Base-by-base conservation (phyloP, 495 filamentous ascomycete genomes). In the Neurospora tetrasperma region DNA sequence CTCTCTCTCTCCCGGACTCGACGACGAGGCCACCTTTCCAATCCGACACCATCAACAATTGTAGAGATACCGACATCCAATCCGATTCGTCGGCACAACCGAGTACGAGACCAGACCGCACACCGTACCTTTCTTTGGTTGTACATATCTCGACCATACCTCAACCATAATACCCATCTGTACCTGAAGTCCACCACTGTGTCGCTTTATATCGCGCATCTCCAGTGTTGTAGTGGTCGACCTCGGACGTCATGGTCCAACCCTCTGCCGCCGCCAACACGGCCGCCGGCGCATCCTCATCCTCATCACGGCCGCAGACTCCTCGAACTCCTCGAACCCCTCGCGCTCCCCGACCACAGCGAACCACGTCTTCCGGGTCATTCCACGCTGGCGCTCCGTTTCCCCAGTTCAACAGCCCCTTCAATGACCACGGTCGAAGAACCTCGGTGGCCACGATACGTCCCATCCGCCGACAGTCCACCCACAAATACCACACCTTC, bases 401-500 rank as follows among this genome's bases (percentile, higher is more conserved):
- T 9, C 83, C 83, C 39, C 75, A 78, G 43, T 76, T 77, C 44
- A 66, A 35, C 27, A 76, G 71, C 31, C 74, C 78, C 0, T 78
- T 77, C 74, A 62, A 74, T 31, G 78, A 77, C 43, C 72, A n/a
- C 54, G 1, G 6, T 35, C 54, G 76, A 42, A 71, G 71, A 40
- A 70, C 74, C 39, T 71, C 80, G 16, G 76, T 72, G 23, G 72
- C 72, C 11, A 69, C 20, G 35, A 59, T 69, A 46, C 71, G 44
- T 1, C 71, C 72, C 4, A 66, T 81, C 4, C 83, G 85, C 69
- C 92, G 88, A 71, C 85, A 90, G 73, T 92, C 91, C 69, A 92
- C 91, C 6, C 86, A 90, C 43, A 91, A 93, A 79, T 99, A 98
- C 82, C 94, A 98, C 77, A 98, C 96, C 69, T 98, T 99, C 78